These are phyloP conservation scores for Curvularia spicifera DNA, from an alignment of 2,329 filamentous ascomycete genomes.

Conservation along the genomic window DNA sequence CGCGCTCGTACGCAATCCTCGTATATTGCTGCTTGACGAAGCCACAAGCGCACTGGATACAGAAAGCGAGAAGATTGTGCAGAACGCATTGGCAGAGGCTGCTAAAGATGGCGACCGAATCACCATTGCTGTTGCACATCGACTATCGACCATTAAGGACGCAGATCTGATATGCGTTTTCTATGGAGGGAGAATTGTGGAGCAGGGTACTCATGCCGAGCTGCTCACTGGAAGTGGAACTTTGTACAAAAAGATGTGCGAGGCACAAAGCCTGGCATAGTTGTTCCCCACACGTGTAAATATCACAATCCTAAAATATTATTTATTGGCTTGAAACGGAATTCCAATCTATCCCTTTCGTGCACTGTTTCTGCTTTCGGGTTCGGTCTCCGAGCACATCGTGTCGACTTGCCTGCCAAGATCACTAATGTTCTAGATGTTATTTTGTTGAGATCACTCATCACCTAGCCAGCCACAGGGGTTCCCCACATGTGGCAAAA, in stretches of 20 bases:
- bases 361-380: neutral
- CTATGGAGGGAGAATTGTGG: conserved; percentile 80
- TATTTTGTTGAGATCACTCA: neutral
- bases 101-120: conserved; percentile 50
- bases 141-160: conserved; percentile 86
- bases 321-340: neutral
- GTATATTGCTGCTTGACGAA: conserved; percentile 36
- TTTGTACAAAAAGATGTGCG: conserved; percentile 51
- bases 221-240: conserved; percentile 37
- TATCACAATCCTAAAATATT: neutral
- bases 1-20: conserved; percentile 51
- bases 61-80: conserved; percentile 49
- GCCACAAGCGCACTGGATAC: conserved; percentile 40
- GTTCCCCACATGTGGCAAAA: neutral
- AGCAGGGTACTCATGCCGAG: conserved; percentile 67
- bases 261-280: conserved; percentile 45
- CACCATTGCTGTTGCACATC: conserved; percentile 75
- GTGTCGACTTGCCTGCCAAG: neutral
- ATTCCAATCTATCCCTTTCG: neutral
- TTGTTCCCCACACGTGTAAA: neutral
- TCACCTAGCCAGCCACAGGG: neutral
- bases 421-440: neutral
- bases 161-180: conserved; percentile 94
- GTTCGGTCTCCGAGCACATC: neutral
- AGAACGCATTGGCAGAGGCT: conserved; percentile 45